Evolutionary conservation across 192 early-diverging fungal genomes (phyloP).

Genomic region (Dissophora globulifera): DNA sequence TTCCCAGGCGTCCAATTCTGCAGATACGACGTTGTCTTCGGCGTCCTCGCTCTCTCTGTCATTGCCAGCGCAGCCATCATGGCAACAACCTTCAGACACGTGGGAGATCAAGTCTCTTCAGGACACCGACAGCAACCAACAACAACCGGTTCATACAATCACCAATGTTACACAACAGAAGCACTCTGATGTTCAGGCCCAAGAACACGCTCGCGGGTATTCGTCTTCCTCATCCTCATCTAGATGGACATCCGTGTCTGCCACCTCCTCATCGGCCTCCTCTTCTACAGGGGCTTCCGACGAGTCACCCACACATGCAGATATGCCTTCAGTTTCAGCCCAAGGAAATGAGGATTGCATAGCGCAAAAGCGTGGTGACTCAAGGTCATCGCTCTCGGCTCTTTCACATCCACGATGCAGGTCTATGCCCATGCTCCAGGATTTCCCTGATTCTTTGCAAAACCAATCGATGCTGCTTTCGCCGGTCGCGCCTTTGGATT

Average conservation of each 20-base stretch:
- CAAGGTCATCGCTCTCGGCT: conserved; percentile 2
- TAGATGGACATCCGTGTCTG: not conserved
- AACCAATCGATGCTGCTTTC: conserved; percentile 7
- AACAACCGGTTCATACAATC: not conserved
- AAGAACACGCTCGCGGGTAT: not conserved
- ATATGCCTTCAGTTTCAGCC: not conserved
- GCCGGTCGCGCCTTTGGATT: not conserved
- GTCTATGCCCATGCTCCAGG: conserved; percentile 14
- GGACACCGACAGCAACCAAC: not conserved
- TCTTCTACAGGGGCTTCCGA: not conserved
- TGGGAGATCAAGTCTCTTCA: not conserved
- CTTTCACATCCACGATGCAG: conserved; percentile 15
- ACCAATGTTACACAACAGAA: not conserved
- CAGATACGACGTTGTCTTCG: conserved; percentile 9
- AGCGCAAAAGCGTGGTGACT: not conserved
- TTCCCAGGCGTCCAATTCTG: not conserved
- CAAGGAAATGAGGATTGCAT: not conserved
- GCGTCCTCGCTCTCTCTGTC: conserved; percentile 5
- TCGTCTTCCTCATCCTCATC: not conserved
- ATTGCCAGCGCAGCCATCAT: not conserved
- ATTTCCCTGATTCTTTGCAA: too few relatives aligned
- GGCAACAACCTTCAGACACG: conserved; percentile 7
- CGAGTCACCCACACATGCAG: not conserved
- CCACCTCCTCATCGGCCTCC: not conserved
- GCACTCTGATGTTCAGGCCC: not conserved